These are phyloP conservation scores for Peronospora destructor DNA, from an alignment of 352 stramenopile species.

Conservation along the genomic window DNA sequence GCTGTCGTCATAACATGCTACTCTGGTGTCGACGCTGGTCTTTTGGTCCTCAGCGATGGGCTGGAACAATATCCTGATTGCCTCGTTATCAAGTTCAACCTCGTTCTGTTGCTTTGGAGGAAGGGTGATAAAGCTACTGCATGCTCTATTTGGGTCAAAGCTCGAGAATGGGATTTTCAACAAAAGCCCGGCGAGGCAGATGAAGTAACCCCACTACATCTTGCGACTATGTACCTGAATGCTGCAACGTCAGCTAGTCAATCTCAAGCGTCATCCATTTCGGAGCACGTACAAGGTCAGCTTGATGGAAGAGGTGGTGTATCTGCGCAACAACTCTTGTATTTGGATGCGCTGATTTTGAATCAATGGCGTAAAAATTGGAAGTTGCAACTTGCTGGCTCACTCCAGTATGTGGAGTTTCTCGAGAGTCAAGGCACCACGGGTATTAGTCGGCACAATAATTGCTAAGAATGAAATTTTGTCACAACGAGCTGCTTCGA, in stretches of 20 bases:
- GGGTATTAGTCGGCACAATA: neutral
- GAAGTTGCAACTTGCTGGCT: constrained; percentile 22
- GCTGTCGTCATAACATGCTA: constrained; percentile 45
- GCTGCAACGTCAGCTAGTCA: constrained; percentile 19
- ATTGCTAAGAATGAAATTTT: no score
- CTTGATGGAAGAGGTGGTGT: constrained; percentile 23
- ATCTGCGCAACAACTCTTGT: constrained; percentile 43
- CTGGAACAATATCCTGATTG: constrained; percentile 35
- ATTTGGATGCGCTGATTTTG: constrained; percentile 53
- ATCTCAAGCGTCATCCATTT: constrained; percentile 15
- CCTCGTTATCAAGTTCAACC: constrained; percentile 57
- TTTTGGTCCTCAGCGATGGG: constrained; percentile 41
- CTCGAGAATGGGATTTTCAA: constrained; percentile 43
- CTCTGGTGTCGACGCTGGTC: constrained; percentile 29
- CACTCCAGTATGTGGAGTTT: constrained; percentile 43
- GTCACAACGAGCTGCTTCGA: no score
- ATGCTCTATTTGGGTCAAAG: constrained; percentile 62
- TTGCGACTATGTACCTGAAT: constrained; percentile 17
- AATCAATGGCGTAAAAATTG: constrained; percentile 43
- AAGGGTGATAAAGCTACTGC: constrained; percentile 37
- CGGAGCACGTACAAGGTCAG: constrained; percentile 40
- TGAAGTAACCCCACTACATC: constrained; percentile 6
- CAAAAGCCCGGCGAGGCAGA: constrained; percentile 18
- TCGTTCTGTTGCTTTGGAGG: constrained; percentile 70
- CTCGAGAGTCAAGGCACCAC: constrained; percentile 28